phyloP scores from a whole-genome alignment of 805 yeast genomes.

The Saccharomyces paradoxus region DNA sequence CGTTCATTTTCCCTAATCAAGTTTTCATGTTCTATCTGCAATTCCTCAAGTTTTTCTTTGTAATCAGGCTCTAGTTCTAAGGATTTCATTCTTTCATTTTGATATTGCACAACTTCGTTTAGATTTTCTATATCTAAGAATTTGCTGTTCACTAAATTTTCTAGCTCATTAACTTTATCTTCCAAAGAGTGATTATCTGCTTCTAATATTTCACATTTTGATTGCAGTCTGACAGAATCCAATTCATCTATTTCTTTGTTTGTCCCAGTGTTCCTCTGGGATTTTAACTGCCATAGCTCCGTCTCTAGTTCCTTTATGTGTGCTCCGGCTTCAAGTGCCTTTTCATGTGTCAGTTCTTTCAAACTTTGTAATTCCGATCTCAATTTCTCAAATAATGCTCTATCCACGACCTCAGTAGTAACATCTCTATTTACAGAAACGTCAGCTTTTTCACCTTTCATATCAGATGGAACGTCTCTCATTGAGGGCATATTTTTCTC shows the following conservation, averaged over 20 bases:
- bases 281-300: conserved; percentile 25
- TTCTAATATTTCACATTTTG: conserved; percentile 27
- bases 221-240: conserved; percentile 11
- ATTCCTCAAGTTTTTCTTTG: conserved; percentile 39
- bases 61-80: conserved; percentile 38
- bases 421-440: conserved; percentile 30
- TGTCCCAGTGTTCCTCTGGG: conserved; percentile 5
- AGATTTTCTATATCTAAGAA: conserved; percentile 44
- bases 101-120: conserved; percentile 47
- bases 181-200: conserved; percentile 39
- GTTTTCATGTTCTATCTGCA: conserved; percentile 39
- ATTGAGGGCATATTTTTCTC: background rate
- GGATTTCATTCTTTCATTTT: conserved; percentile 40
- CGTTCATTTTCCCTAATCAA: conserved; percentile 39
- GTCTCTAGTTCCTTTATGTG: conserved; percentile 43
- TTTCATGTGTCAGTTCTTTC: conserved; percentile 38
- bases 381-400: conserved; percentile 24
- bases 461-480: background rate
- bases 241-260: conserved; percentile 25
- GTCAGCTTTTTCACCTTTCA: background rate
- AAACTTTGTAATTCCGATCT: conserved; percentile 32
- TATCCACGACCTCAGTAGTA: conserved; percentile 17
- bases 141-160: conserved; percentile 46
- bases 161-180: conserved; percentile 38
- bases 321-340: conserved; percentile 50